Evolutionary conservation across 1,284 basidiomycete genomes (phyloP), one percentile per base, ranked within the genome.

Genomic region (Malassezia obtusa): DNA sequence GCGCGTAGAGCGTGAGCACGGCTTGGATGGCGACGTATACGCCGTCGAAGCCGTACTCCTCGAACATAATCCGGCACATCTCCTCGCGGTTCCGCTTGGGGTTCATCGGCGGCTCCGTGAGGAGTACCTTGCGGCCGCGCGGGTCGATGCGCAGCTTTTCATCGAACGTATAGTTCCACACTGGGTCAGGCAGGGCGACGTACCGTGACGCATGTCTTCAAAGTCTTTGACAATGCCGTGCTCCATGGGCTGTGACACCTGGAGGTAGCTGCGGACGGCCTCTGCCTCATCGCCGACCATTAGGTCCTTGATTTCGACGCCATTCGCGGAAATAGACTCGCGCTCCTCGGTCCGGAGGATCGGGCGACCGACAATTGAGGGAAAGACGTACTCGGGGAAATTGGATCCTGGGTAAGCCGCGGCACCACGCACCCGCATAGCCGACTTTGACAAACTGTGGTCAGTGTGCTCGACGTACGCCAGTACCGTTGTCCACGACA

Each of bases 61-160:
- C 94, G 74, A 98, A 96, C 92, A 99, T 98, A 73, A 96, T 89
- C 76, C 98, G 85, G 58, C 84, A 85, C 91, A 98, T 96, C 73
- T 82, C 80, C 76, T 91, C 84, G 66, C 94, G 78, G 76, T 98
- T 98, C 62, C 77, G 83, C 73, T 85, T 89, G 4, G 94, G 94
- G 77, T 98, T 98, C 92, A 98, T 96, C 37, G 92, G 94, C n/a
- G 94, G 94, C 76, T 99, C 94, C 0, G 94, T 98, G 64, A 99
- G 80, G 53, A 99, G 77, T 41, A 99, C 82, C 78, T 96, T 98
- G 63, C 83, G 80, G 1, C 89, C 94, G 41, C 79, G 79, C 22
- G 91, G 84, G 72, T 95, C 85, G 63, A 96, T 80, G 64, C 83
- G 81, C 56, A 99, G 82, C 78, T 98, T 98, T 77, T 95, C 87